Percentiles rank a stretch among this genome's conserved stretches.
phyloP scores from a whole-genome alignment of 2,329 filamentous ascomycete species.

The Colletotrichum chrysophilum region DNA sequence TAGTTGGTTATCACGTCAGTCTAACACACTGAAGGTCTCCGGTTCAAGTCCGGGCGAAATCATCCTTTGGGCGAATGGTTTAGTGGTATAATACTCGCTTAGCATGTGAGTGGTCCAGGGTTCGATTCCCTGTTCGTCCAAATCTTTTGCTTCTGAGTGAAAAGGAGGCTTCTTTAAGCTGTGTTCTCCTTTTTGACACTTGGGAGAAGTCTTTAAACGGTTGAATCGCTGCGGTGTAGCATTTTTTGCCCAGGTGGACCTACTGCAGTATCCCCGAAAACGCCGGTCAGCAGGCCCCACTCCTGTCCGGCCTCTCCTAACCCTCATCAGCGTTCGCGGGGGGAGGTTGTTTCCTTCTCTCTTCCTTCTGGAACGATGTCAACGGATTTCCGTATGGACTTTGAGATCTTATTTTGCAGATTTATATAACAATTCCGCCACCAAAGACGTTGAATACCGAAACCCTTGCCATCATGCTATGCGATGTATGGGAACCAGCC shows the following conservation, averaged over 20 bases:
- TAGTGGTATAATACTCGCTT: conserved; percentile 24
- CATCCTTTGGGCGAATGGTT: conserved; percentile 14
- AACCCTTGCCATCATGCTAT: neutral
- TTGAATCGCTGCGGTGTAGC: neutral
- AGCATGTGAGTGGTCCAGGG: too few relatives aligned
- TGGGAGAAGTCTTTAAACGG: fast-evolving
- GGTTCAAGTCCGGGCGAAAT: conserved; percentile 23
- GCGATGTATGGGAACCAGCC: neutral
- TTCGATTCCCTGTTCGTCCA: conserved; percentile 23
- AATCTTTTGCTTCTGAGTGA: neutral
- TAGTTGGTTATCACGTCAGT: conserved; percentile 56
- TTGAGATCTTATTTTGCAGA: neutral
- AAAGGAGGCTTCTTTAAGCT: fast-evolving
- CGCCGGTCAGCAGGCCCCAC: neutral
- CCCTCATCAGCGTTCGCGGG: neutral
- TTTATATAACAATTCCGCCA: neutral
- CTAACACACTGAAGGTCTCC: conserved; percentile 37
- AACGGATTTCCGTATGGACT: neutral
- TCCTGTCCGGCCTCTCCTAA: neutral
- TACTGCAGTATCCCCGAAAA: neutral
- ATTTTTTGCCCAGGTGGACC: neutral
- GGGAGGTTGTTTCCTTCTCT: neutral
- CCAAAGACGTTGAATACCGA: neutral
- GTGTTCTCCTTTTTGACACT: neutral
- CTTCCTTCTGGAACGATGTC: neutral